Evolutionary conservation across 2,329 filamentous ascomycete genomes (phyloP), one percentile per base, ranked within the genome.

Genomic region (Epichloe typhina): DNA sequence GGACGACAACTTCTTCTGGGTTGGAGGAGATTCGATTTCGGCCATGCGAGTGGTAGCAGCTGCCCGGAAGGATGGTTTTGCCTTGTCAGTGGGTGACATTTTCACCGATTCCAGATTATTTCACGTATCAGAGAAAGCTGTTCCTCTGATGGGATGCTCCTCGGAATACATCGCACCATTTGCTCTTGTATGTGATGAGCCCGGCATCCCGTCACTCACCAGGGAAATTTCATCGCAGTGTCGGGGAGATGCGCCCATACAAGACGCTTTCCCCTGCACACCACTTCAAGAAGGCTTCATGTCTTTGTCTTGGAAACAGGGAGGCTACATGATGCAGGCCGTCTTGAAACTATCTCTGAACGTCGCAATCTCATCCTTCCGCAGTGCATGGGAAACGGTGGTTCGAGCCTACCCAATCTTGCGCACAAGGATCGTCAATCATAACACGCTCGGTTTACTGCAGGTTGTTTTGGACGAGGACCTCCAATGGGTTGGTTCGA

Each of bases 361-460:
- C 8, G n/a, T 57, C 3, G n/a, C 50, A 3, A 12, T 58, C 1
- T 26, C 49, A 1, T 8, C 12, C 2, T 53, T 61, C n/a, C 33
- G 44, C 2, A 5, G 12, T 0, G 56, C 58, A 5, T 59, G 55
- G 57, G 45, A 57, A 9, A 13, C 49, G 2, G 50, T 53, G 0
- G 37, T 50, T 9, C 31, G 41, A 0, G 3, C 36, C 3, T 45
- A 42, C 2, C 45, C 56, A 1, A 72, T 74, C 36, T 59, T 75
- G 11, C 66, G 73, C 3, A 72, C 72, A 0, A 66, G 72, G 38
- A 70, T 77, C 45, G 64, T 74, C 0, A 70, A 74, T 19, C 62
- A 69, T 3, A 59, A 66, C 1, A 57, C 59, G 1, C 57, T 62
- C 5, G 71, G 72, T 5, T 59, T 73, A 0, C 57, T 72, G 46